Percentiles rank a stretch among this genome's conserved stretches.
Evolutionary conservation across 257 asterid genomes (phyloP).

Genomic region (Nicotiana tomentosiformis): DNA sequence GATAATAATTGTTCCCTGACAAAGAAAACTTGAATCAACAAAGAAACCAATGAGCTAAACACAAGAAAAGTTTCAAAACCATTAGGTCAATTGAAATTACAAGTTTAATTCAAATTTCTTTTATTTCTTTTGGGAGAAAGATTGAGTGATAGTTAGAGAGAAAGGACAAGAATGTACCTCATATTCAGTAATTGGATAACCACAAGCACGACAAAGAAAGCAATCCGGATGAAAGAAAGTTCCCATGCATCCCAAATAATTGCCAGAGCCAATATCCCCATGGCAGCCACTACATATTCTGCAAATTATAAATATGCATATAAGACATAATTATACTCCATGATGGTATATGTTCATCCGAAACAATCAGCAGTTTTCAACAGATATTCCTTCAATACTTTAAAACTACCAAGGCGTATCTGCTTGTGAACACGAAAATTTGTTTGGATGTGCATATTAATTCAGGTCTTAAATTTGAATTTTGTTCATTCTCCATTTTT

Average conservation of each 20-base stretch:
- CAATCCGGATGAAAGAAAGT: slow-evolving; percentile 80
- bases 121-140: not conserved
- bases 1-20: slow-evolving; percentile 74
- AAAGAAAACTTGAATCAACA: slow-evolving; percentile 82
- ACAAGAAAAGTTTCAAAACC: not conserved
- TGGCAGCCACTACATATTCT: slow-evolving; percentile 84
- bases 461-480: not conserved
- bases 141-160: not conserved
- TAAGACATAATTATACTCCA: not conserved
- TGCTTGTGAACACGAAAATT: not conserved
- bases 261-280: slow-evolving; percentile 70
- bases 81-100: not conserved
- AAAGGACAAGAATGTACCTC: slow-evolving; percentile 45
- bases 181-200: slow-evolving; percentile 68
- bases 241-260: slow-evolving; percentile 95
- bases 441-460: not conserved
- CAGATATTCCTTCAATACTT: not conserved
- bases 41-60: slow-evolving; percentile 34
- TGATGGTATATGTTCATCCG: not conserved
- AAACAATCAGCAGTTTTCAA: not conserved
- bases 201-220: slow-evolving; percentile 77
- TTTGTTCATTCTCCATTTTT: not conserved
- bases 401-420: not conserved
- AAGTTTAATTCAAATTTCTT: not conserved
- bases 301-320: slow-evolving; percentile 17